Evolutionary conservation across 345 rosid species (phyloP), one percentile per base, ranked within the genome.

Genomic region (Lepidium africanum): DNA sequence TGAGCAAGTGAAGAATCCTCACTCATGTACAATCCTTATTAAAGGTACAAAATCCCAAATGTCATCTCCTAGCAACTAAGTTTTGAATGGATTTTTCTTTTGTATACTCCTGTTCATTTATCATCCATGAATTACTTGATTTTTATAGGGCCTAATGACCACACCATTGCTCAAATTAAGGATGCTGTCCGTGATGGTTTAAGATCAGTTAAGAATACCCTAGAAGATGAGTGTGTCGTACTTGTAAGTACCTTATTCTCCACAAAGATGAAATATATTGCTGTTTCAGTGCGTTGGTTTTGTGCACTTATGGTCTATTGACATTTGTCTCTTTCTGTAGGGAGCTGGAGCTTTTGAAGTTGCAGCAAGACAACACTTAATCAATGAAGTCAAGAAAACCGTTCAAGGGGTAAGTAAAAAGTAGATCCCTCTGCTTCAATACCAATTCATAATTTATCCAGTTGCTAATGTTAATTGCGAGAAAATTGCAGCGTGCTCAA

Each of bases 261-360:
- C 41, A 7, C 33, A 41, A 35, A 63, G 17, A 54, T 56, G 4
- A 58, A 17, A 17, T 7, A 4, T 2, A 10, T 6, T 7, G 4
- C 46, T 7, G 16, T 36, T n/a, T 53, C 23, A 43, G 21, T 47
- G 48, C 48, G 39, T 45, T 52, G 49, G 50, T 11, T 49, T 13
- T 13, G 0, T 35, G 47, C 16, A 10, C 41, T 53, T 49, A 21
- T 21, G 23, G 23, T 21, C 23, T 21, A 41, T 65, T 9, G 32
- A 43, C 32, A 15, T 69, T 54, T 61, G 56, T 41, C 42, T 25
- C 21, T 65, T 53, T 50, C 23, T 36, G 12, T 76, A 89, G 99
- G 99, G 99, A 56, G 99, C 99, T 4, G 97, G 96, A 74, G 96
- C 99, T 54, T 94, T 94, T 81, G 99, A 94, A 83, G 84, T 91